phyloP scores from a whole-genome alignment of 2,329 filamentous ascomycete species.

The Diaporthe australafricana region DNA sequence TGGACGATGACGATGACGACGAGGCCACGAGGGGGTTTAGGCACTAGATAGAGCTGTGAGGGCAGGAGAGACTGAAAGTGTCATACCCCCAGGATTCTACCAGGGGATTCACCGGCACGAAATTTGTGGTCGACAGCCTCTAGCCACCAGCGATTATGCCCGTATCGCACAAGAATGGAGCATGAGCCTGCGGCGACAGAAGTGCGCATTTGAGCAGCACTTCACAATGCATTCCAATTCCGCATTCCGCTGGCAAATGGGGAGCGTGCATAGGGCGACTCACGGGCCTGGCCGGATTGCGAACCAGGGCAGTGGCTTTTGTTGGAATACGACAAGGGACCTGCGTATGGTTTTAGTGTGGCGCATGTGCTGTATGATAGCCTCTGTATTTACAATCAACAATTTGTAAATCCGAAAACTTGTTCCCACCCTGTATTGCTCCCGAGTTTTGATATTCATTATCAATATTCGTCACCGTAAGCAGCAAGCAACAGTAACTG shows the following conservation, averaged over 20 bases:
- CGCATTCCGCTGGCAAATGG: background rate
- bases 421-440: background rate
- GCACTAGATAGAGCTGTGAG: constrained; percentile 52
- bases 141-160: background rate
- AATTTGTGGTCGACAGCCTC: background rate
- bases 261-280: too few species aligned
- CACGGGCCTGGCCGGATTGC: background rate
- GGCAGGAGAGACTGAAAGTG: too few species aligned
- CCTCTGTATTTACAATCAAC: background rate
- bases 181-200: background rate
- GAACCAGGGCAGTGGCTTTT: background rate
- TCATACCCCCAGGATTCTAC: too few species aligned
- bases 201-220: background rate
- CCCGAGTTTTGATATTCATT: background rate
- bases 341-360: background rate
- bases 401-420: background rate
- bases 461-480: background rate
- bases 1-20: constrained; percentile 52
- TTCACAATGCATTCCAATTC: background rate
- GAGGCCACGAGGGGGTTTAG: constrained; percentile 59
- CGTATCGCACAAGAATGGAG: too few species aligned
- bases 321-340: background rate
- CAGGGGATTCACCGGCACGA: background rate
- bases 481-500: too few species aligned
- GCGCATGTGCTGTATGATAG: constrained; percentile 1